Conservation (phyloP, 2,329 filamentous ascomycete species). For the Penicillium sp. region DNA sequence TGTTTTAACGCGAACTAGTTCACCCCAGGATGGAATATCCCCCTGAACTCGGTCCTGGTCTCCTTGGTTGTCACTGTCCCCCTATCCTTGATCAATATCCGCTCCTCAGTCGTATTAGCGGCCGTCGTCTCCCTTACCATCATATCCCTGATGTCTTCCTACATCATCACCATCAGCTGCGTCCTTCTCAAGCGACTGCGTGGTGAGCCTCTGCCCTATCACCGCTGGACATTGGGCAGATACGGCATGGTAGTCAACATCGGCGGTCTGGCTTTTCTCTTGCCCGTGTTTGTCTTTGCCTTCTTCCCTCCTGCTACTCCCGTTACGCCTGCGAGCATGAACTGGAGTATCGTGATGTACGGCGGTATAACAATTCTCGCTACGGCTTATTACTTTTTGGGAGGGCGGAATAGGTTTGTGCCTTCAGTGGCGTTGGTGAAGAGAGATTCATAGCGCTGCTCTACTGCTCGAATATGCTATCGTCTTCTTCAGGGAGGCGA, state of each 20-base stretch:
- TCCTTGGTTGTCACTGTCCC: slow-evolving; percentile 43
- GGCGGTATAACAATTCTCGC: slow-evolving; percentile 40
- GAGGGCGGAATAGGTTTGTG: slow-evolving; percentile 39
- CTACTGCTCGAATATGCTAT: no score
- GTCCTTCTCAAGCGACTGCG: slow-evolving; percentile 43
- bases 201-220: slow-evolving; percentile 39
- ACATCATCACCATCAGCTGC: slow-evolving; percentile 46
- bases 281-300: slow-evolving; percentile 39
- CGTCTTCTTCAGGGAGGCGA: no score
- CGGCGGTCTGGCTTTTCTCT: slow-evolving; percentile 36
- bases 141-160: slow-evolving; percentile 39
- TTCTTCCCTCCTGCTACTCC: slow-evolving; percentile 41
- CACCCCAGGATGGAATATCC: slow-evolving; percentile 38
- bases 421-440: slow-evolving; percentile 36
- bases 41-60: slow-evolving; percentile 46
- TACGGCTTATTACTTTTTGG: slow-evolving; percentile 38
- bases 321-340: slow-evolving; percentile 40
- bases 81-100: slow-evolving; percentile 51
- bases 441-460: no score
- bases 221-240: slow-evolving; percentile 44
- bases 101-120: slow-evolving; percentile 41
- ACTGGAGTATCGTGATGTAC: slow-evolving; percentile 47
- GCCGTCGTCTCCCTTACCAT: slow-evolving; percentile 42
- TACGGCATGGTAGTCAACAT: slow-evolving; percentile 44
- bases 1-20: no score